Base-by-base conservation (phyloP, 2,329 filamentous ascomycete genomes). In the Talaromyces albobiverticillius region DNA sequence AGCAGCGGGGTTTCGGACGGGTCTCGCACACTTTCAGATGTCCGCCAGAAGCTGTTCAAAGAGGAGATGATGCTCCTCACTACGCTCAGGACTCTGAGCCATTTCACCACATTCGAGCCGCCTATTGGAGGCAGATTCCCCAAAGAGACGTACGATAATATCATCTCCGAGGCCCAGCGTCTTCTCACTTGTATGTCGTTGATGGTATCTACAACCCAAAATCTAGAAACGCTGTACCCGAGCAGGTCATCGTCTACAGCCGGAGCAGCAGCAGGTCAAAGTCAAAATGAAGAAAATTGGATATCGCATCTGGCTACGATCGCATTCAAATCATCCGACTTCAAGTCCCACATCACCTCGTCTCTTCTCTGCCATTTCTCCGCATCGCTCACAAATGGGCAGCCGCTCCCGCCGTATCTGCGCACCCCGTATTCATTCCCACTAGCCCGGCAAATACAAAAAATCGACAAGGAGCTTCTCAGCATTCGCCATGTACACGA, bases 121-220 rank as follows among this genome's bases (percentile, higher is more conserved):
- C 83, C 82, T 0, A 78, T 91, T n/a, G 88, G 88, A 14, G 88
- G 88, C 22, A 80, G 79, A 41, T 92, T 90, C 59, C 88, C 88
- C 0, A 78, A 78, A 29, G 73, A 81, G 52, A 76, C 81, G 14
- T 90, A 90, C 69, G 79, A 85, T 50, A 74, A 79, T 34, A 83
- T 89, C 55, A 84, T 88, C 50, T 68, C 71, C 2, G 77, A 80
- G 26, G 76, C 85, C 10, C 26, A 29, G 26, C 26, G 26, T 10
- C 26, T 29, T 29, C 26, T 29, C 26, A 29, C 5, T 29, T 6
- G 26, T 29, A 29, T 29, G 26, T 29, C 26, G 26, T 6, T 29
- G 26, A 29, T 29, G 26, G 26, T 29, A 29, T 29, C 26, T 29
- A 29, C 26, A 5, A 29, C 26, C 5, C 26, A 29, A 10, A 29